A percentile compares a stretch with the other conserved stretches of the same genome.
These are phyloP conservation scores for Colletotrichum spinosum DNA, from an alignment of 2,329 filamentous ascomycete species.

Conservation along the genomic window DNA sequence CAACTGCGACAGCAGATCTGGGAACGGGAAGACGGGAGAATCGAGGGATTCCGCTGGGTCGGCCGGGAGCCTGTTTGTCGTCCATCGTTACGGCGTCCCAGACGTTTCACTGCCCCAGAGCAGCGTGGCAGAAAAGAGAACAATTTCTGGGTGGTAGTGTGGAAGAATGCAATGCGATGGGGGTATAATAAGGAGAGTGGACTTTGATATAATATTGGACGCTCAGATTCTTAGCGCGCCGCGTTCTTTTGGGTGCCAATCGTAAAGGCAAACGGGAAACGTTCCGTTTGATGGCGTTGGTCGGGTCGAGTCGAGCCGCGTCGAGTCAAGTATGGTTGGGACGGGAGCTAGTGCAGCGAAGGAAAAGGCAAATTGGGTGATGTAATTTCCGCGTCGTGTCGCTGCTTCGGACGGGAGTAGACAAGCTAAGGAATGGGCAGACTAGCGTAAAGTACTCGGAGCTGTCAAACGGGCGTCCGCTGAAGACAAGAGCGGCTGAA, in stretches of 20 bases:
- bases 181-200: neutral
- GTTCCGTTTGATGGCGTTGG: slow-evolving; percentile 9
- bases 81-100: slow-evolving; percentile 24
- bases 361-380: slow-evolving; percentile 8
- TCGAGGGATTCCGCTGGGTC: slow-evolving; percentile 49
- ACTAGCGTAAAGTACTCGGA: too few species aligned
- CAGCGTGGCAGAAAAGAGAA: neutral
- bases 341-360: slow-evolving; percentile 19
- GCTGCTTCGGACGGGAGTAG: too few species aligned
- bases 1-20: slow-evolving; percentile 8
- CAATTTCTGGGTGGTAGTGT: too few species aligned
- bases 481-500: too few species aligned
- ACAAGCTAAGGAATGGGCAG: too few species aligned
- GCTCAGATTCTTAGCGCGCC: slow-evolving; percentile 9
- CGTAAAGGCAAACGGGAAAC: slow-evolving; percentile 8
- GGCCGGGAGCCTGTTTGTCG: slow-evolving; percentile 32
- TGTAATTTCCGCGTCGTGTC: neutral
- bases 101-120: neutral
- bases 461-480: too few species aligned
- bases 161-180: too few species aligned
- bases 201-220: slow-evolving; percentile 1
- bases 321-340: neutral
- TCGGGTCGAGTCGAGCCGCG: slow-evolving; percentile 10
- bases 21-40: slow-evolving; percentile 47
- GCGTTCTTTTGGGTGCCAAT: too few species aligned